These are phyloP conservation scores for Ogataea ganodermae DNA, from an alignment of 805 yeast species.

Conservation along the genomic window DNA sequence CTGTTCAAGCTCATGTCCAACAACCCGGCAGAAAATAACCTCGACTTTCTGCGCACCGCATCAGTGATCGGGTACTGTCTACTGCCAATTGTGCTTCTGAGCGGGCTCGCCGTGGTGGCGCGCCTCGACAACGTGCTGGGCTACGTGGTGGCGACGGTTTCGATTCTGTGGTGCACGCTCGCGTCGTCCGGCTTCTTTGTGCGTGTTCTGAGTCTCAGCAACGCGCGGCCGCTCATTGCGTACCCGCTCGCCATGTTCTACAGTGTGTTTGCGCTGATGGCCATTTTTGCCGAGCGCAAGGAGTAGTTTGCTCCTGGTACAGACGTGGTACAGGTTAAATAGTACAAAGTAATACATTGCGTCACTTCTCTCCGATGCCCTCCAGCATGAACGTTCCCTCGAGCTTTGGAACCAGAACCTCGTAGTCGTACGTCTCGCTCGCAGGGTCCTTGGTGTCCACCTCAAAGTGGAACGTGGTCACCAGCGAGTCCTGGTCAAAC, in stretches of 20 bases:
- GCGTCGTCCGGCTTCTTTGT: constrained; percentile 93
- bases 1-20: constrained; percentile 87
- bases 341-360: neutral
- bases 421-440: constrained; percentile 64
- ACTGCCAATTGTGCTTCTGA: constrained; percentile 79
- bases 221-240: constrained; percentile 88
- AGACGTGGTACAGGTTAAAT: neutral
- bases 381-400: constrained; percentile 13
- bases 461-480: constrained; percentile 76
- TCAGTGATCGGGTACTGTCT: constrained; percentile 93
- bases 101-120: constrained; percentile 67
- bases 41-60: constrained; percentile 71
- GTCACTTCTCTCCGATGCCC: constrained; percentile 14
- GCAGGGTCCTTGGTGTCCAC: constrained; percentile 48
- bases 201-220: constrained; percentile 75
- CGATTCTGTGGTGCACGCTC: constrained; percentile 88
- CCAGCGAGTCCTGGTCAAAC: constrained; percentile 55
- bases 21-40: constrained; percentile 38
- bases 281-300: constrained; percentile 60
- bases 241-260: constrained; percentile 92
- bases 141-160: constrained; percentile 62
- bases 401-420: constrained; percentile 63
- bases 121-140: constrained; percentile 76
- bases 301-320: constrained; percentile 8
- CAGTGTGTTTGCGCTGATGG: constrained; percentile 93